Conservation (phyloP, 768 basidiomycete species). For the Guyanaporus albipodus region DNA sequence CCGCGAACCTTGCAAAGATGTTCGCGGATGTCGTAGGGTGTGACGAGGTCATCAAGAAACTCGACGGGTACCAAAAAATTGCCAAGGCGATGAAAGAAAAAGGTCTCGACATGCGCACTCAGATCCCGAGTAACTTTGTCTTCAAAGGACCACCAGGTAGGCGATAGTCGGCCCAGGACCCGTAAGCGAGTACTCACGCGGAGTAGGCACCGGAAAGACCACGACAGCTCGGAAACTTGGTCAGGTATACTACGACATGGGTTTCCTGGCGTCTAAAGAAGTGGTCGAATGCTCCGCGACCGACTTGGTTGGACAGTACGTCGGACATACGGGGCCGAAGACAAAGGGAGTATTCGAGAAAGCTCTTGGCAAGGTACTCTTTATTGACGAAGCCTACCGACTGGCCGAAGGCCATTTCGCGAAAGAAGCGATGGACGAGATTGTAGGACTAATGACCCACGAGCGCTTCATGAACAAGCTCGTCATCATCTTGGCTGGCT, state of each 20-base stretch:
- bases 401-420: conserved; percentile 61
- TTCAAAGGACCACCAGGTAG: conserved; percentile 73
- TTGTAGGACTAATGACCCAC: conserved; percentile 63
- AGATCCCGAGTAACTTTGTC: conserved; percentile 60
- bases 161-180: neutral
- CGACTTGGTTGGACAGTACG: conserved; percentile 66
- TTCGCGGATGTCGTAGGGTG: conserved; percentile 65
- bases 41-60: conserved; percentile 47
- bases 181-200: neutral
- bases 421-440: conserved; percentile 70
- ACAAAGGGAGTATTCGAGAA: conserved; percentile 57
- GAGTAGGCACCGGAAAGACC: conserved; percentile 59
- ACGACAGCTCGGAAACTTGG: conserved; percentile 62
- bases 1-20: conserved; percentile 49
- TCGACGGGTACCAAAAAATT: conserved; percentile 51
- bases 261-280: conserved; percentile 45
- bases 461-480: conserved; percentile 56
- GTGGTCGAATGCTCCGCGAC: conserved; percentile 68
- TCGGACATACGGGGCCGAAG: conserved; percentile 72
- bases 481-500: conserved; percentile 68
- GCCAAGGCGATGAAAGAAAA: conserved; percentile 40
- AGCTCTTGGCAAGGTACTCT: conserved; percentile 64
- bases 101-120: conserved; percentile 42
- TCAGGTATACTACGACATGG: conserved; percentile 64
- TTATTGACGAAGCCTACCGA: conserved; percentile 72